Evolutionary conservation across 2,329 filamentous ascomycete genomes (phyloP), one percentile per base, ranked within the genome.

Genomic region (Colletotrichum tropicicola): DNA sequence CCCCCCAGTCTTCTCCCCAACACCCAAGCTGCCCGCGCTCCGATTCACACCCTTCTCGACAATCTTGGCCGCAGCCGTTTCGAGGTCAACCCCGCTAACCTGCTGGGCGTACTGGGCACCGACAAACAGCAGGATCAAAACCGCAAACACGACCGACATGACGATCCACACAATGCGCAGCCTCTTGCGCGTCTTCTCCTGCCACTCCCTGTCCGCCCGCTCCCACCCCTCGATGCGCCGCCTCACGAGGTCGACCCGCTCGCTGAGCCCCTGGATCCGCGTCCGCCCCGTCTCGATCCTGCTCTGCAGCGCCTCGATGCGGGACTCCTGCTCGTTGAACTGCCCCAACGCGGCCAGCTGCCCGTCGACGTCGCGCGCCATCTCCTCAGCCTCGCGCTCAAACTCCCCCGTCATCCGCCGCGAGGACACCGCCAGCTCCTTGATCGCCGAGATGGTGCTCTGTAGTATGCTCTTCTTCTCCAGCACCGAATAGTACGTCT

Each of bases 401-500:
- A 94, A 94, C 48, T 80, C 82, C 15, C 79, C 77, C 65, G 87
- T 85, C 8, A 91, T 81, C 54, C 86, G 82, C 57, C 82, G 83
- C 6, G 89, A 89, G 70, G 87, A 81, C 28, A 80, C 80, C 0
- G 90, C 88, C n/a, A 95, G 82, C 69, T 91, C 88, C 71, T 89
- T 89, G 27, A 95, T 80, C 3, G 85, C 85, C 6, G 81, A 75
- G 39, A 94, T 85, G 1, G 89, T 92, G 69, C 82, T 85, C 57
- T 90, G 89, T 37, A 94, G 80, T 1, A 83, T 76, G 52, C 84
- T 85, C 51, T 91, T 83, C 72, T 91, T 92, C 73, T 92, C 89
- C 28, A 93, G 81, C 9, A 94, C 85, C 0, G 87, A 86, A 68
- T 92, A 91, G 78, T 94, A 94, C 3, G 90, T 90, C 63, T 91